phyloP scores from a whole-genome alignment of 805 yeast genomes.

The Yarrowia deformans region DNA sequence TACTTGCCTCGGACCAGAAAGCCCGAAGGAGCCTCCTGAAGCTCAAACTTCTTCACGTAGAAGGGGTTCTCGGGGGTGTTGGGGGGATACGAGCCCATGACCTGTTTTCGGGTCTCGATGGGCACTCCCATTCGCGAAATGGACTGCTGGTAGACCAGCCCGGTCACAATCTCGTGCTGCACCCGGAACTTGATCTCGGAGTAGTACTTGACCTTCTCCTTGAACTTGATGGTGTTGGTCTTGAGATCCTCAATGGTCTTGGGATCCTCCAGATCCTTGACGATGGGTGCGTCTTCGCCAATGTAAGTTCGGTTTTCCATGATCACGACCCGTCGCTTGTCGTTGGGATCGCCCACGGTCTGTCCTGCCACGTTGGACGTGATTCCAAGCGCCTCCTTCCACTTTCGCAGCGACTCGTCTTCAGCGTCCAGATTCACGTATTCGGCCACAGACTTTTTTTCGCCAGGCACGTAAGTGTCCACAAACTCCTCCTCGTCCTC shows the following conservation, averaged over 20 bases:
- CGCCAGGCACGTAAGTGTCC: slow-evolving; percentile 8
- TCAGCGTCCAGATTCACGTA: slow-evolving; percentile 10
- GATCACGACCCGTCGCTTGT: slow-evolving; percentile 73
- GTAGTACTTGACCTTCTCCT: slow-evolving; percentile 78
- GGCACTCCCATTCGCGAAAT: slow-evolving; percentile 88
- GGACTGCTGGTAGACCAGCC: slow-evolving; percentile 82
- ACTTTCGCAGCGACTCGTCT: slow-evolving; percentile 14
- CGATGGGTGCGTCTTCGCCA: slow-evolving; percentile 73
- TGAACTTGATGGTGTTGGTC: slow-evolving; percentile 73
- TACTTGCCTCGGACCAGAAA: slow-evolving; percentile 86
- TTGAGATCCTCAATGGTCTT: slow-evolving; percentile 64
- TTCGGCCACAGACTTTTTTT: slow-evolving; percentile 12
- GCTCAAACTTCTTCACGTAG: slow-evolving; percentile 65
- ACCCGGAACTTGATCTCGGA: slow-evolving; percentile 79
- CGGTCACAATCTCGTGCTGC: slow-evolving; percentile 83
- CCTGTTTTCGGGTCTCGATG: slow-evolving; percentile 85
- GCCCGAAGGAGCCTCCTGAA: slow-evolving; percentile 91
- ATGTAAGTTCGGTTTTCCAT: slow-evolving; percentile 75
- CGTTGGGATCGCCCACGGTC: slow-evolving; percentile 13
- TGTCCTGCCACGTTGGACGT: slow-evolving; percentile 2
- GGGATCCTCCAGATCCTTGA: slow-evolving; percentile 70
- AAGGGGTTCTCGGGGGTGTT: slow-evolving; percentile 80
- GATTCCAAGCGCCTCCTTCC: slow-evolving; percentile 22
- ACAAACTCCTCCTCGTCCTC: slow-evolving; percentile 10
- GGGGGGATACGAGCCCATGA: slow-evolving; percentile 91